Conservation (phyloP, 2,329 filamentous ascomycete species). For the Fusarium staphyleae region DNA sequence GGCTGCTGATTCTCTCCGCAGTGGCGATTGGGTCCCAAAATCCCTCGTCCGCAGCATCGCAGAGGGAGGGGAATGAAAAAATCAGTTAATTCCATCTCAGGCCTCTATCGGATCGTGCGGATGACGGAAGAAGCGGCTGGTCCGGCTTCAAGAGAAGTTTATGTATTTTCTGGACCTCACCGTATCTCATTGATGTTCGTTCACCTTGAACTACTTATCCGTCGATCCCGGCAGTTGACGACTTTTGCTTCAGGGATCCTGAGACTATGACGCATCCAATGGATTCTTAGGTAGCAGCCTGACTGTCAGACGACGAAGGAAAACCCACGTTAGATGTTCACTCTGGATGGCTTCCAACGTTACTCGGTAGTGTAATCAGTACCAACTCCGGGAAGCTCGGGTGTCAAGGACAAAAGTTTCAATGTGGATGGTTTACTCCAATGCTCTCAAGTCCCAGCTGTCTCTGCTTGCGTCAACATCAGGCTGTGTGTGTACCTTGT, state of each 20-base stretch:
- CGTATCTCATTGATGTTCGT: not conserved
- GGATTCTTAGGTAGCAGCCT: conserved; percentile 17
- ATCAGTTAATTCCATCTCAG: no score
- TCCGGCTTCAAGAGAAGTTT: conserved; percentile 30
- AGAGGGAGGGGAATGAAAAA: not conserved
- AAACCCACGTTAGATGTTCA: conserved; percentile 25
- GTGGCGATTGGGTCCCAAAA: conserved; percentile 33
- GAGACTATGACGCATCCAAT: conserved; percentile 33
- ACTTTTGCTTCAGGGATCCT: conserved; percentile 4
- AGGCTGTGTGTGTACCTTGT: no score
- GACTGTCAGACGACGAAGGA: conserved; percentile 12
- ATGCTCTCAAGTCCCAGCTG: no score
- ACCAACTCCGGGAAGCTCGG: no score
- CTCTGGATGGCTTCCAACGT: no score
- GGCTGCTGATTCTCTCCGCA: conserved; percentile 9
- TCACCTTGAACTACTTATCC: conserved; percentile 15
- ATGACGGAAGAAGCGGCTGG: conserved; percentile 23
- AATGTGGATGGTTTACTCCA: no score
- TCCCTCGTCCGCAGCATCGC: conserved; percentile 13
- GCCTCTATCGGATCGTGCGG: no score
- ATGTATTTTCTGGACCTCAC: no score
- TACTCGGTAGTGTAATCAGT: no score
- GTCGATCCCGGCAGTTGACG: conserved; percentile 23
- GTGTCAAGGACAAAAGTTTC: no score
- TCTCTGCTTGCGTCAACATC: no score